Evolutionary conservation across 495 filamentous ascomycete genomes (phyloP), one percentile per base, ranked within the genome.

Genomic region (Echria macrotheca): DNA sequence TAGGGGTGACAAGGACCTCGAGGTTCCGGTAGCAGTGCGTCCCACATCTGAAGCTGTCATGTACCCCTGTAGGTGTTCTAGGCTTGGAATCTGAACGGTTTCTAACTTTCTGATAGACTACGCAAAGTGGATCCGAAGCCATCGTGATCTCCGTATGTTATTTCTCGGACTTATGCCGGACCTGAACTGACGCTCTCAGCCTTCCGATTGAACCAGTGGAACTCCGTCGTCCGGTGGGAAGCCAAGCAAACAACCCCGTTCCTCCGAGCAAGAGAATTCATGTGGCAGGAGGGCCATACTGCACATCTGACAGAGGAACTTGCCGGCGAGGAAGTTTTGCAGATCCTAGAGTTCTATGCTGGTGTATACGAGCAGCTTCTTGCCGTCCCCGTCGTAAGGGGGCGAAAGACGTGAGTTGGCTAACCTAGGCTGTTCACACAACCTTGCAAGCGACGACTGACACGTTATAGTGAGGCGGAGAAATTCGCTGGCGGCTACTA

Each of bases 221-320:
- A 96, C 75, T 91, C 85, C 5, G 91, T 96, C 42, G 91, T 96
- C 26, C 80, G 93, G 57, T 98, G 93, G 93, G 93, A 98, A 70
- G 95, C 95, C 63, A 96, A 97, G 73, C 86, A 98, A 62, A 90
- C 91, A 18, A 91, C 91, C 61, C 93, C 93, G 5, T 96, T 98
- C 75, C 72, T 98, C 18, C 74, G 93, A 51, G 89, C 91, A 41
- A 72, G 93, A 58, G 93, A 98, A 65, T 98, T 98, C 69, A 71
- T 96, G 37, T 98, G 93, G 93, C 94, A 98, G 64, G 93, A 98
- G 69, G 94, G 93, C 24, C 93, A 98, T 72, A 98, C 93, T 12
- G 93, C 93, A 9, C 91, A 96, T 68, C 65, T 96, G 49, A 91
- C 83, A 5, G 76, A 90, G 59, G 72, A 83, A 44, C 75, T 74